Conservation (phyloP, 2,329 filamentous ascomycete genomes). For the Penicillium sp. region DNA sequence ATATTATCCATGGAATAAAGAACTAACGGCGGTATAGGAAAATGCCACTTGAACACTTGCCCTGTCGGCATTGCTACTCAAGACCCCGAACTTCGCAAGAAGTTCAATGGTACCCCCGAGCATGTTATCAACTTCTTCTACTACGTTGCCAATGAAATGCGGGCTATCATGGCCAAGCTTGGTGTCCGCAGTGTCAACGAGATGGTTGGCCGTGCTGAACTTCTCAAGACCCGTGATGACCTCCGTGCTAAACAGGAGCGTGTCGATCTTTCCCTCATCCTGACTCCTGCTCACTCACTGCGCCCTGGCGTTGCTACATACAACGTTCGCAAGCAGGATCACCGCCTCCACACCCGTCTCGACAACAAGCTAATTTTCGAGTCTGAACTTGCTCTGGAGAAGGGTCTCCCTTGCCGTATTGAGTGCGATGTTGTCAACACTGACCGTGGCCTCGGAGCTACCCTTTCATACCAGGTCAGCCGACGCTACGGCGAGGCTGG, state of each 20-base stretch:
- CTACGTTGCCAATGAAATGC: constrained; percentile 92
- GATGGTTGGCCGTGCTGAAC: constrained; percentile 92
- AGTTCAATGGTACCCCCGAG: constrained; percentile 89
- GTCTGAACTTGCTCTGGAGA: constrained; percentile 90
- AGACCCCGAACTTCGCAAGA: constrained; percentile 89
- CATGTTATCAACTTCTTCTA: constrained; percentile 99
- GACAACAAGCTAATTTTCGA: constrained; percentile 98
- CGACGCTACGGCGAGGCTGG: constrained; percentile 87
- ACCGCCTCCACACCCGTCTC: constrained; percentile 84
- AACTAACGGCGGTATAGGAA: constrained; percentile 12
- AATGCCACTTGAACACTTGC: constrained; percentile 65
- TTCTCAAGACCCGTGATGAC: constrained; percentile 82
- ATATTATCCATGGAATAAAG: not conserved
- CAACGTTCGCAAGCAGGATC: constrained; percentile 97
- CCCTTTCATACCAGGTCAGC: constrained; percentile 92
- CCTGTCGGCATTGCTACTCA: constrained; percentile 95
- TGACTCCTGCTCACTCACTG: constrained; percentile 93
- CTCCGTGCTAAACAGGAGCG: constrained; percentile 89
- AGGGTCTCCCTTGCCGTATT: constrained; percentile 86
- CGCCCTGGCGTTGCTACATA: constrained; percentile 93
- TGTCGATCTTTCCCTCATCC: constrained; percentile 86
- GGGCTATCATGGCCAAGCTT: constrained; percentile 94
- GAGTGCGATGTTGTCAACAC: constrained; percentile 97
- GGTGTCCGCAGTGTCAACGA: constrained; percentile 95
- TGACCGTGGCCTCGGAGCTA: constrained; percentile 88